Base-by-base conservation (phyloP, 192 early-diverging fungal species). In the Spinellus fusiger region DNA sequence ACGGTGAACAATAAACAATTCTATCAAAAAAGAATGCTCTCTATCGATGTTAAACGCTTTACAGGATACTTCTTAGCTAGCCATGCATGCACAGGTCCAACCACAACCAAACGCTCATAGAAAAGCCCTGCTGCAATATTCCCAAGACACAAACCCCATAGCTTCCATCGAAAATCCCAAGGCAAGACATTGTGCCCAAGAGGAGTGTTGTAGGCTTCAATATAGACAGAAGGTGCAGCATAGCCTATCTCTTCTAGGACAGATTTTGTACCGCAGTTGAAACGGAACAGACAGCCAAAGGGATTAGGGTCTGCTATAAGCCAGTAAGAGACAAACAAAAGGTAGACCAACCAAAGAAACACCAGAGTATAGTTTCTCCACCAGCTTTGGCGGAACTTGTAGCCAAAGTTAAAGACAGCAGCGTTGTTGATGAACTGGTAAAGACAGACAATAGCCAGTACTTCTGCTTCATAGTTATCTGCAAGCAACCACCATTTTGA, bases 401-500 rank as follows among this genome's bases (percentile, higher is more conserved):
- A 67, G 46, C 89, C 89, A 65, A 86, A 81, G 68, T 83, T 87
- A 64, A 83, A 82, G 15, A 81, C 78, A 23, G 81, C 76, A 23
- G 80, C 84, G 32, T 82, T 77, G 66, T 85, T 81, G 54, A 88
- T 70, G 66, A 89, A 89, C 61, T 89, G 84, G 78, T 80, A 86
- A 49, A 82, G 66, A 34, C 69, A 73, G 15, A 90, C 56, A 20
- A 86, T 51, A n/a, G 80, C 71, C 18, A 83, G 61, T 5, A 78
- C 64, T 38, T 63, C 71, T 20, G 80, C 79, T 77, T 90, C 86
- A 69, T 77, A 90, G 64, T 88, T 90, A 64, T 90, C 89, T 3
- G 75, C 84, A 13, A 90, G 69, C 54, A 88, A 68, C 86, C 86
- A 90, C 89, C 89, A 90, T 26, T 82, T 80, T 23, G 80, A 57